Evolutionary conservation across 345 rosid species (phyloP), one percentile per base, ranked within the genome.

Genomic region (Pugionium cornutum): DNA sequence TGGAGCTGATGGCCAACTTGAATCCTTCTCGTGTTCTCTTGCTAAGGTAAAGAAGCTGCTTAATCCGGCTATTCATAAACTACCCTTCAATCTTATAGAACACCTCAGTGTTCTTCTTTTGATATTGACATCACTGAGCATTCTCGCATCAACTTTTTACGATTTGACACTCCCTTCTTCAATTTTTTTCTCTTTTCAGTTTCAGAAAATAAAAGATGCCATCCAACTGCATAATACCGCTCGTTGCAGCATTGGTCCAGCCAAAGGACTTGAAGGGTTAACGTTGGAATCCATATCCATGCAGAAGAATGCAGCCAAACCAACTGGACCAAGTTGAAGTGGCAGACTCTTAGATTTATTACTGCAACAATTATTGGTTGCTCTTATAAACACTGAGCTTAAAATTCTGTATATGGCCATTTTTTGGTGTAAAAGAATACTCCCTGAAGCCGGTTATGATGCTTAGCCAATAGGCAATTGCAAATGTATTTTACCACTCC

Each of bases 201-300:
- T 91, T 70, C 96, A 87, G 71, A 91, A 89, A 76, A 85, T 91
- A 60, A 91, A 84, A 80, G 96, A 85, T 64, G 96, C 89, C 1
- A 89, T 91, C 40, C 62, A 70, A 79, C 68, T 56, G 71, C 98
- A 91, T 79, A 83, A 77, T 66, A 82, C 86, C 0, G 82, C 58
- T 4, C 86, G 79, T 44, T 76, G 83, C 84, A 82, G 88, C 80
- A 63, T 73, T 0, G 81, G 82, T 46, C 85, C 96, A 5, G 61
- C 85, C 6, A 84, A 74, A 52, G 82, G 79, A 53, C 80, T 81
- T 10, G 89, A 78, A 68, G 89, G 79, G 18, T 71, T 92, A 29
- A 72, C 75, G 33, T 81, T 85, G 55, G 88, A 85, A 75, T 65
- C 82, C n/a, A 45, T 82, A 30, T 73, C 83, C 9, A 36, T 72